phyloP scores from a whole-genome alignment of 257 asterid species.

The Henckelia pumila region DNA sequence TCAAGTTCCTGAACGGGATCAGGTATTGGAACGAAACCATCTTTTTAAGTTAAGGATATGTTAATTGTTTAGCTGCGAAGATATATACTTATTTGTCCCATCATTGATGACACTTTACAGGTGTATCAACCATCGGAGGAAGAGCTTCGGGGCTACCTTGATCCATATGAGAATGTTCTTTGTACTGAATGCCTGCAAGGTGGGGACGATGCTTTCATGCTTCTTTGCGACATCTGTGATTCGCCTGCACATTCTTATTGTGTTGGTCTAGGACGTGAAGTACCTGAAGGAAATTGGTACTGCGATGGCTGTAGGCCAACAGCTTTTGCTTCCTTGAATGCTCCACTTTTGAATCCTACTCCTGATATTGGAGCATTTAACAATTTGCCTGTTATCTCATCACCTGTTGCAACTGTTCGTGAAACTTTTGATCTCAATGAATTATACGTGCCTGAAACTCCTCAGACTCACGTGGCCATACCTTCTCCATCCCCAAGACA shows the following conservation, averaged over 20 bases:
- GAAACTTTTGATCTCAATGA: slow-evolving; percentile 81
- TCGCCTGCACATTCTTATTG: slow-evolving; percentile 88
- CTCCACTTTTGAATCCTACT: slow-evolving; percentile 40
- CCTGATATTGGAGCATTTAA: slow-evolving; percentile 44
- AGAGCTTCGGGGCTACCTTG: slow-evolving; percentile 79
- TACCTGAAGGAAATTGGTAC: slow-evolving; percentile 96
- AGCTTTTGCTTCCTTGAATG: slow-evolving; percentile 53
- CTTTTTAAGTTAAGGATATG: background rate
- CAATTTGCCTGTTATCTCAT: slow-evolving; percentile 41
- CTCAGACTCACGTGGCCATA: slow-evolving; percentile 40
- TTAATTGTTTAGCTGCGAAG: background rate
- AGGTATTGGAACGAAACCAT: slow-evolving; percentile 41
- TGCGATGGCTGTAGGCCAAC: slow-evolving; percentile 92
- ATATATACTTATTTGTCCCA: background rate
- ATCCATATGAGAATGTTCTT: slow-evolving; percentile 72
- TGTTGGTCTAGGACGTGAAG: slow-evolving; percentile 86
- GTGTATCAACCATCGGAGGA: slow-evolving; percentile 97
- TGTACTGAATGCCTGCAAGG: slow-evolving; percentile 82
- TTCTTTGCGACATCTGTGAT: slow-evolving; percentile 86
- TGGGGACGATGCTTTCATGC: slow-evolving; percentile 88
- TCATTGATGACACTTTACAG: slow-evolving; percentile 34
- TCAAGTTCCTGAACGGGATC: slow-evolving; percentile 82
- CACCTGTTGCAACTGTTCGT: slow-evolving; percentile 47
- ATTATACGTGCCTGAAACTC: slow-evolving; percentile 76
- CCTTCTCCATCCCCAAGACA: slow-evolving; percentile 46